Evolutionary conservation across 176 grass and related monocot species (phyloP), one percentile per base, ranked within the genome.

Genomic region (Paspalum vaginatum): DNA sequence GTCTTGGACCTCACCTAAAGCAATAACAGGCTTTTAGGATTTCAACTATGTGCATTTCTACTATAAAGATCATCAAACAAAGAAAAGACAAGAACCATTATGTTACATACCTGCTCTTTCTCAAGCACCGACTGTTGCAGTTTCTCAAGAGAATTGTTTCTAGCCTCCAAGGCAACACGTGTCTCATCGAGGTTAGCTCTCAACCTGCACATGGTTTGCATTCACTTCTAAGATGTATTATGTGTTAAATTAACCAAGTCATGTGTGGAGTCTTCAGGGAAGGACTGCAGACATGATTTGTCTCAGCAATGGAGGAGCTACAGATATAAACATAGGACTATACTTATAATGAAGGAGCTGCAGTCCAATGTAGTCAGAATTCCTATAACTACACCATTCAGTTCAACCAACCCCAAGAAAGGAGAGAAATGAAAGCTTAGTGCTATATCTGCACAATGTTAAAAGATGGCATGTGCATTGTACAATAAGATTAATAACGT

Each of bases 91-190:
- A 80, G 18, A 71, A 73, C 6, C 22, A 74, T 77, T 72, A 48
- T 16, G 83, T 72, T 54, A 56, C 70, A 52, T 89, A 99, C 96
- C 90, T 95, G 90, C 74, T 99, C 96, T 93, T 99, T 99, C 84
- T 99, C 88, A 69, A 93, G 78, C 74, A 93, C 86, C 45, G 90
- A 86, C 71, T 91, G 92, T 77, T 91, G 90, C 78, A 99, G 79
- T 45, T 90, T 91, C 61, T 99, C 96, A 51, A 99, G 82, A 72
- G 84, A 77, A 87, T 82, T 91, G 46, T 88, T 94, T 89, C 91
- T 99, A 56, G 90, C 84, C 79, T 99, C 96, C 75, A 94, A 86
- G 48, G 82, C 43, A 81, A 81, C 78, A 44, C 53, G 92, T 83
- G 85, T 88, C 85, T 99, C 96, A 49, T 99, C 96, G 18, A 99